Evolutionary conservation across 2,329 filamentous ascomycete species (phyloP).

Genomic region (Colletotrichum nymphaeae): DNA sequence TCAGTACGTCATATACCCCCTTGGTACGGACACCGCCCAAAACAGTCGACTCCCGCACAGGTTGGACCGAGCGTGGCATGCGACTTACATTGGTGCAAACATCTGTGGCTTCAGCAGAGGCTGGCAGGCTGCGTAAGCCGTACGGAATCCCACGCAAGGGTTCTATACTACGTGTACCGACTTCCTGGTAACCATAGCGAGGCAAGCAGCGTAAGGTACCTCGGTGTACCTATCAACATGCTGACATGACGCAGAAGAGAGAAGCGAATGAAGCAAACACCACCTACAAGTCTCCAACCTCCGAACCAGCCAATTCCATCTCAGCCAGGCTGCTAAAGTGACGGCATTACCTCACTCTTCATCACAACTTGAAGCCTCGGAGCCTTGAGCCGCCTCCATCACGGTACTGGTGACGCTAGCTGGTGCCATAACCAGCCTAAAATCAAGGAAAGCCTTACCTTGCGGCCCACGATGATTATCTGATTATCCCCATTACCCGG

Average conservation of each 20-base stretch:
- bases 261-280: not conserved
- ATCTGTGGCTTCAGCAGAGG: not conserved
- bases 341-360: slow-evolving; percentile 27
- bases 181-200: not conserved
- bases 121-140: slow-evolving; percentile 1
- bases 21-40: not conserved
- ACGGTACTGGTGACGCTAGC: slow-evolving; percentile 24
- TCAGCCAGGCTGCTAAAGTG: not conserved
- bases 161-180: not conserved
- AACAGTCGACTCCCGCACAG: not conserved
- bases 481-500: not conserved
- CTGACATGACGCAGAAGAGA: not conserved
- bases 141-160: not conserved
- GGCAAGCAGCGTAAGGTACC: not conserved
- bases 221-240: not conserved
- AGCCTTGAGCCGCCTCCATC: slow-evolving; percentile 13
- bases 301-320: not conserved
- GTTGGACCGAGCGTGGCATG: not conserved
- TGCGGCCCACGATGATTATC: not conserved
- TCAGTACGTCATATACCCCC: slow-evolving; percentile 5
- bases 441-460: slow-evolving; percentile 21
- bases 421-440: not conserved
- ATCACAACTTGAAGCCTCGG: not conserved
- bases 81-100: not conserved
- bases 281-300: not conserved